Conservation (phyloP, 176 grass and related monocot species). For the Hyparrhenia diplandra region DNA sequence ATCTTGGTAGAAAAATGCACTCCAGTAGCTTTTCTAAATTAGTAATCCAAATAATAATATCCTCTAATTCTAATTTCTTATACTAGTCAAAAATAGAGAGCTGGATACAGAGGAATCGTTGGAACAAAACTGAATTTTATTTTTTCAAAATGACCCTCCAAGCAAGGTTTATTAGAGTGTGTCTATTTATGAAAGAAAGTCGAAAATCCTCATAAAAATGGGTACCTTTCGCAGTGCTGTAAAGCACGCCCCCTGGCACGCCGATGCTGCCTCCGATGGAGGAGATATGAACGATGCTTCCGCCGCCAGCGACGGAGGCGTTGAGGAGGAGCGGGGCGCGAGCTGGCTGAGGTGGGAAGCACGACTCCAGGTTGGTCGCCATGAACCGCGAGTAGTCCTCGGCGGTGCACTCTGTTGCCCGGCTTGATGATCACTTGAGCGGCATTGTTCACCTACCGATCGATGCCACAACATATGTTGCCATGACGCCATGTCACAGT, state of each 20-base stretch:
- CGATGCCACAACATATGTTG: neutral
- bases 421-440: neutral
- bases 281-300: constrained; percentile 33
- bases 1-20: no score
- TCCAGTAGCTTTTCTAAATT: no score
- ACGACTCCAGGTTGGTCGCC: constrained; percentile 31
- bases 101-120: no score
- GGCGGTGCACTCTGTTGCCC: constrained; percentile 2
- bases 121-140: no score
- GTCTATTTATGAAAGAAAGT: no score
- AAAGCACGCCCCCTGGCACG: neutral
- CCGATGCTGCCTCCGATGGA: neutral
- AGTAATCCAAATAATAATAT: no score
- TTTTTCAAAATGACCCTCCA: no score
- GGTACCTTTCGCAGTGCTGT: constrained; percentile 36
- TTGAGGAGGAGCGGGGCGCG: constrained; percentile 29
- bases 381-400: constrained; percentile 16
- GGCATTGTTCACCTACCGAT: constrained; percentile 37
- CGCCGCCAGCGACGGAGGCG: neutral
- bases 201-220: no score
- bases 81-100: no score
- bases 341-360: constrained; percentile 38
- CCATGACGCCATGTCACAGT: no score
- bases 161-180: no score
- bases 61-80: no score